Percentiles rank a stretch among this genome's conserved stretches.
These are phyloP conservation scores for Ophiocordyceps camponoti-rufipedis DNA, from an alignment of 2,329 filamentous ascomycete genomes.

Conservation along the genomic window DNA sequence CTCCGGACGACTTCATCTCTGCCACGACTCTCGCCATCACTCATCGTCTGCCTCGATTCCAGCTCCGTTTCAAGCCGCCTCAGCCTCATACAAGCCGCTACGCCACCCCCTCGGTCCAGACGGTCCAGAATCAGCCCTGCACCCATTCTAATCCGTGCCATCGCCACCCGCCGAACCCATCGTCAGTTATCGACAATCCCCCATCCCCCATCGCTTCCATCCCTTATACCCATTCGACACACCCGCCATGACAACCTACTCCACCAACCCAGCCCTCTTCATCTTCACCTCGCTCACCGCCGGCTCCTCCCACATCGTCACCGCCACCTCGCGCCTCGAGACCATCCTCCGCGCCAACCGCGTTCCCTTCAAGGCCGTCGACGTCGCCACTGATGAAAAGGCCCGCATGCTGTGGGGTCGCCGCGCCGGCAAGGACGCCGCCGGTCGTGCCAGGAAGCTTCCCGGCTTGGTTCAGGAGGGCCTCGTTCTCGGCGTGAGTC, in stretches of 20 bases:
- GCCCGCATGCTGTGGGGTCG: slow-evolving; percentile 80
- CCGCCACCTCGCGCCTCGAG: slow-evolving; percentile 85
- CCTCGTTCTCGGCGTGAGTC: slow-evolving; percentile 63
- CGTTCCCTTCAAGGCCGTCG: slow-evolving; percentile 82
- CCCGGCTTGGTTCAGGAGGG: slow-evolving; percentile 81
- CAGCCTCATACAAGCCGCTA: not conserved
- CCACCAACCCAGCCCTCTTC: slow-evolving; percentile 58
- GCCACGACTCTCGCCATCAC: too few relatives aligned
- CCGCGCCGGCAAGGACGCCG: slow-evolving; percentile 52
- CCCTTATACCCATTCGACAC: not conserved
- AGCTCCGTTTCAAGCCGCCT: not conserved
- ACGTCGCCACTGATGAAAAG: slow-evolving; percentile 77
- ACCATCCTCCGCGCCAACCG: slow-evolving; percentile 91
- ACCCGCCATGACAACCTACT: slow-evolving; percentile 22
- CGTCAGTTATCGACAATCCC: too few relatives aligned
- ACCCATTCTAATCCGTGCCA: too few relatives aligned
- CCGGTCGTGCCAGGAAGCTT: slow-evolving; percentile 52
- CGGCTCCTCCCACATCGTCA: slow-evolving; percentile 89
- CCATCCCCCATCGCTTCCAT: not conserved
- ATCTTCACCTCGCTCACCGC: slow-evolving; percentile 93
- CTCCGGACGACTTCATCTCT: too few relatives aligned
- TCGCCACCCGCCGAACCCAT: not conserved
- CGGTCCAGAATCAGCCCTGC: too few relatives aligned
- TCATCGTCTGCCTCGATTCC: not conserved
- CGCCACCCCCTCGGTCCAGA: too few relatives aligned